Evolutionary conservation across 2,329 filamentous ascomycete species (phyloP), one percentile per base, ranked within the genome.

Genomic region (Aaosphaeria pasadenensis): DNA sequence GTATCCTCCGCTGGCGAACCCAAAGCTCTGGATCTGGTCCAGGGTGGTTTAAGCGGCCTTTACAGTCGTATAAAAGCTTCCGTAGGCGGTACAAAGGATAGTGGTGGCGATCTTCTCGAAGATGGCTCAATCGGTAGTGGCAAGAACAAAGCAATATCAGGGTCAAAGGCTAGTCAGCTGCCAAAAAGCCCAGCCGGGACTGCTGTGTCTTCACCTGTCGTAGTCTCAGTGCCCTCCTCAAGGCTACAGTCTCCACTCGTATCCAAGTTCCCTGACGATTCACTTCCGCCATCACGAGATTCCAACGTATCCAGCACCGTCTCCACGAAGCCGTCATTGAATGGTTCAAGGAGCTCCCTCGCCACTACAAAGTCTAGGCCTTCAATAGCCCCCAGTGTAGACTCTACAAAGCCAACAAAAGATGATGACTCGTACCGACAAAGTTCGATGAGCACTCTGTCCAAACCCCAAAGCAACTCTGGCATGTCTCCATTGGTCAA

Each of bases 51-150:
- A 42, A 95, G 88, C 63, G 91, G 92, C 1, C 75, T 97, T 35
- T 97, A 96, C 69, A 94, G 82, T 70, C 85, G 91, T 35, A 80
- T 97, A 59, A 85, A 86, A 64, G 89, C 89, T 48, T 91, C 86
- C 0, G 89, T 95, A n/a, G 87, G 86, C 11, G 88, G 78, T 11
- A 81, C 79, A 39, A 86, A 82, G 56, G 81, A 84, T 47, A 76
- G 58, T 38, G 53, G 44, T 17, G 44, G 45, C 51, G 63, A 68
- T 11, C 57, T 52, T 39, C 24, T 53, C 7, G 65, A 69, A 40
- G 57, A 63, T 46, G 54, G 46, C 11, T 61, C 54, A n/a, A 48
- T 58, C n/a, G 51, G 46, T n/a, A 52, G 57, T 48, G 50, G 56
- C 40, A 59, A 57, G 52, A 44, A 48, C 48, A 55, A 58, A 48